Percentiles rank a stretch among this genome's conserved stretches.
phyloP scores from a whole-genome alignment of 2,329 filamentous ascomycete genomes.

The Dendrostoma leiphaemia region DNA sequence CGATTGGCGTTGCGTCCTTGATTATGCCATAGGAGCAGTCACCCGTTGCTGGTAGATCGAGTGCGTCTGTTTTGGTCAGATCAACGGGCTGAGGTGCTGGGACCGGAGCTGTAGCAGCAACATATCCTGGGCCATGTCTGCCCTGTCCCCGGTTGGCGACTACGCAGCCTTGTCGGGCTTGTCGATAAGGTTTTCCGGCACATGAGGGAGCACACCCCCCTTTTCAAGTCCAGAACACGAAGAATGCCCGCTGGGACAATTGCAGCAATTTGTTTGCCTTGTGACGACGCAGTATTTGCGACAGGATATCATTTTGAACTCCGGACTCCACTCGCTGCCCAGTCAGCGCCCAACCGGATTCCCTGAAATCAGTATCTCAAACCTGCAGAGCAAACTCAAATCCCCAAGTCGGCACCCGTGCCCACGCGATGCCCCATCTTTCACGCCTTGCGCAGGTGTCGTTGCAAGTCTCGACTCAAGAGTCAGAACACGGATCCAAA shows the following conservation, averaged over 20 bases:
- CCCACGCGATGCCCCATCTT: not conserved
- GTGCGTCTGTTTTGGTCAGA: not conserved
- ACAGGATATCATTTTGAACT: slow-evolving; percentile 8
- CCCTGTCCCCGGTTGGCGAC: too few relatives aligned
- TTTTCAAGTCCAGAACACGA: not conserved
- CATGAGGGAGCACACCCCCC: not conserved
- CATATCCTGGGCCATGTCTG: not conserved
- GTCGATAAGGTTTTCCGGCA: not conserved
- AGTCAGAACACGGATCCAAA: not conserved
- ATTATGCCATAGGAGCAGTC: too few relatives aligned
- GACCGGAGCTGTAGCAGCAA: not conserved
- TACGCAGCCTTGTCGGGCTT: not conserved
- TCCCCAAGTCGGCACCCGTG: slow-evolving; percentile 10
- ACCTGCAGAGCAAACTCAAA: slow-evolving; percentile 14
- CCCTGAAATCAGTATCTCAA: slow-evolving; percentile 13
- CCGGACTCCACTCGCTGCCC: slow-evolving; percentile 18
- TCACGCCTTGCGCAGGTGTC: not conserved
- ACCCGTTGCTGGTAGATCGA: not conserved
- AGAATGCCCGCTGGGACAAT: not conserved
- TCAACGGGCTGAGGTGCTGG: not conserved
- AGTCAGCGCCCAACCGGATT: slow-evolving; percentile 14
- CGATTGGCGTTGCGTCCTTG: too few relatives aligned
- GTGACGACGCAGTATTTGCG: not conserved
- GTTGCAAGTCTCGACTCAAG: slow-evolving; percentile 1
- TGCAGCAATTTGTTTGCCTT: not conserved